Conservation (phyloP, 768 basidiomycete species). For the Lactarius psammicola region DNA sequence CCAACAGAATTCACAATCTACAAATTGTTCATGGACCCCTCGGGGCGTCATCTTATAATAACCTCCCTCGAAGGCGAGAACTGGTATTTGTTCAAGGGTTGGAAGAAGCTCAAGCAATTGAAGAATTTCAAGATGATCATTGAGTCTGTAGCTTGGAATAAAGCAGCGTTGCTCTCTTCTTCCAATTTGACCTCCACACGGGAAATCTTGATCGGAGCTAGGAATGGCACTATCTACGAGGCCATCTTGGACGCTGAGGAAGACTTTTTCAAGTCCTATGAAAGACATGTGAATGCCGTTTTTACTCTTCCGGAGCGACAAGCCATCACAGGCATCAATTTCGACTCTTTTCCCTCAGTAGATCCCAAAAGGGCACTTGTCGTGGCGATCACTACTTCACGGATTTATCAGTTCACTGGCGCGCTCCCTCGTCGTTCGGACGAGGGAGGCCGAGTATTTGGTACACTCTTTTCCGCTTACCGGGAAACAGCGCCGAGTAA, state of each 20-base stretch:
- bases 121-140: slow-evolving; percentile 83
- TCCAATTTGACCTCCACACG: slow-evolving; percentile 71
- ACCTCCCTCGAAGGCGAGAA: slow-evolving; percentile 89
- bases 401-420: slow-evolving; percentile 90
- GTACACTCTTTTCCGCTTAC: slow-evolving; percentile 68
- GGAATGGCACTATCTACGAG: slow-evolving; percentile 85
- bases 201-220: slow-evolving; percentile 83
- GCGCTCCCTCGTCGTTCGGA: slow-evolving; percentile 62
- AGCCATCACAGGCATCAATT: slow-evolving; percentile 81
- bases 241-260: slow-evolving; percentile 88
- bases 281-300: slow-evolving; percentile 71
- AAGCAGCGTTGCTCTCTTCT: slow-evolving; percentile 58
- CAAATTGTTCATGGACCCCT: slow-evolving; percentile 89
- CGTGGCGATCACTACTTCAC: slow-evolving; percentile 78
- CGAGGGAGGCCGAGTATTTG: slow-evolving; percentile 74
- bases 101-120: slow-evolving; percentile 80
- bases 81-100: slow-evolving; percentile 81
- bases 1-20: slow-evolving; percentile 72
- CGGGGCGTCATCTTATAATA: slow-evolving; percentile 85
- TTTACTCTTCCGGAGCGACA: slow-evolving; percentile 79
- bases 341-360: slow-evolving; percentile 67
- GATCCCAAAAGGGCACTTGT: slow-evolving; percentile 66
- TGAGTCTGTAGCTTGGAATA: slow-evolving; percentile 92
- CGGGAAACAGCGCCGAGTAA: slow-evolving; percentile 79
- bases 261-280: slow-evolving; percentile 87